phyloP scores from a whole-genome alignment of 2,329 filamentous ascomycete genomes.

The Corynespora cassiicola region DNA sequence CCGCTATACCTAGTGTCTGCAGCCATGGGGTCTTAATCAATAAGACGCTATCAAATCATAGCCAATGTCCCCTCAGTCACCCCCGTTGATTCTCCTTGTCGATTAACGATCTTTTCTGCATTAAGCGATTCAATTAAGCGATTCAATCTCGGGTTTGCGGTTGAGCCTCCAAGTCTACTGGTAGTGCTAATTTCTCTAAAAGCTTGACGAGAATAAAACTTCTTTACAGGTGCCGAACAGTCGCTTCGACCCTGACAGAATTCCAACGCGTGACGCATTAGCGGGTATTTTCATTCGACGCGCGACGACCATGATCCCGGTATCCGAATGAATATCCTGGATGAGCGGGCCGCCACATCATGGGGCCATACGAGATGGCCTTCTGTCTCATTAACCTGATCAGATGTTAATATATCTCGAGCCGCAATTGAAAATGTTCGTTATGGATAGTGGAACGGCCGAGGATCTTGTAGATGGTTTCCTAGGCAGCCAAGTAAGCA shows the following conservation, averaged over 20 bases:
- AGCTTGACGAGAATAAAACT: too few relatives aligned
- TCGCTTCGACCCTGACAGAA: conserved; percentile 16
- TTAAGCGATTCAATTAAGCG: too few relatives aligned
- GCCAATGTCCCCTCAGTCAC: too few relatives aligned
- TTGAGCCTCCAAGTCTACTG: conserved; percentile 13
- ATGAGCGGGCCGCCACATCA: conserved; percentile 36
- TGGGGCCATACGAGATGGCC: conserved; percentile 26
- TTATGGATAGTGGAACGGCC: conserved; percentile 7
- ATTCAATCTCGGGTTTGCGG: conserved; percentile 2
- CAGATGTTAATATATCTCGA: conserved; percentile 31
- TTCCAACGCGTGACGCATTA: conserved; percentile 17
- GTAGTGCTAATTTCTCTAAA: too few relatives aligned
- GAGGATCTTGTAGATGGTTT: conserved; percentile 8
- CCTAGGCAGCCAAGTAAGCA: conserved; percentile 27
- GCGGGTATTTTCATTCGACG: conserved; percentile 28
- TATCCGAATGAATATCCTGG: conserved; percentile 32
- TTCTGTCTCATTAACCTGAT: conserved; percentile 32
- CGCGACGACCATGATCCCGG: conserved; percentile 20
- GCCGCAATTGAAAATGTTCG: conserved; percentile 10
- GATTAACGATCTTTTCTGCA: too few relatives aligned
- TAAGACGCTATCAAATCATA: too few relatives aligned
- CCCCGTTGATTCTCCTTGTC: too few relatives aligned
- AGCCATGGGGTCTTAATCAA: too few relatives aligned
- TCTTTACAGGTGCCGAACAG: conserved; percentile 2
- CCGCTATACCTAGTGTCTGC: too few relatives aligned